Evolutionary conservation across 129 eudicot species (phyloP).

Genomic region (Pittosporum tobira): DNA sequence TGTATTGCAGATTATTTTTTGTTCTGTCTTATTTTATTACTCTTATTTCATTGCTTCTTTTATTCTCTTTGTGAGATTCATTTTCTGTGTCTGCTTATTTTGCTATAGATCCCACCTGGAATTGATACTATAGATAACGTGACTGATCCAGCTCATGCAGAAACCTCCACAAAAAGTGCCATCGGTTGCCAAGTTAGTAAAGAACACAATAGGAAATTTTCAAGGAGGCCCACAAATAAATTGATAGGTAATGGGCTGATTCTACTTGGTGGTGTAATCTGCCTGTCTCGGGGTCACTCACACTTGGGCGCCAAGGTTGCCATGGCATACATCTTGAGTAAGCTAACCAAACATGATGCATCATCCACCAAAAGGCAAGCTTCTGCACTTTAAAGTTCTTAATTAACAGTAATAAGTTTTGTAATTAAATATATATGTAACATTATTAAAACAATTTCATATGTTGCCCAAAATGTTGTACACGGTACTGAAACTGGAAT

Average conservation of each 20-base stretch:
- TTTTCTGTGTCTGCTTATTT: too few species aligned
- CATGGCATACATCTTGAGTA: constrained; percentile 57
- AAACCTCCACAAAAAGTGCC: constrained; percentile 1
- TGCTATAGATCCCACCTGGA: constrained; percentile 51
- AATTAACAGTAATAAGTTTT: not conserved
- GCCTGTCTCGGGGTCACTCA: constrained; percentile 65
- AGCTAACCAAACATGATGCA: constrained; percentile 38
- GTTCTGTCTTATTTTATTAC: too few species aligned
- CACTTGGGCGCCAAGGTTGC: constrained; percentile 75
- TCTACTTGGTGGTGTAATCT: constrained; percentile 63
- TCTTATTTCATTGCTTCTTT: too few species aligned
- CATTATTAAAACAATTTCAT: too few species aligned
- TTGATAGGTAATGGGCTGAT: constrained; percentile 55
- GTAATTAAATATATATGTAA: too few species aligned
- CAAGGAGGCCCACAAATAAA: constrained; percentile 47
- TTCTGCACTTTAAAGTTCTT: constrained; percentile 9
- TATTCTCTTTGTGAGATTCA: too few species aligned
- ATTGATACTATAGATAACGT: constrained; percentile 22
- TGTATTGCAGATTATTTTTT: too few species aligned
- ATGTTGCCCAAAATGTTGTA: too few species aligned
- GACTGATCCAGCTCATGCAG: constrained; percentile 15
- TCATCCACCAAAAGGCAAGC: constrained; percentile 21
- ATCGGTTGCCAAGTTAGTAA: not conserved
- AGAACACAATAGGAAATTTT: constrained; percentile 20
- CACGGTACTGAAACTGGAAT: too few species aligned